Evolutionary conservation across 208 protist genomes (phyloP).

Genomic region (Lotmaria passim): DNA sequence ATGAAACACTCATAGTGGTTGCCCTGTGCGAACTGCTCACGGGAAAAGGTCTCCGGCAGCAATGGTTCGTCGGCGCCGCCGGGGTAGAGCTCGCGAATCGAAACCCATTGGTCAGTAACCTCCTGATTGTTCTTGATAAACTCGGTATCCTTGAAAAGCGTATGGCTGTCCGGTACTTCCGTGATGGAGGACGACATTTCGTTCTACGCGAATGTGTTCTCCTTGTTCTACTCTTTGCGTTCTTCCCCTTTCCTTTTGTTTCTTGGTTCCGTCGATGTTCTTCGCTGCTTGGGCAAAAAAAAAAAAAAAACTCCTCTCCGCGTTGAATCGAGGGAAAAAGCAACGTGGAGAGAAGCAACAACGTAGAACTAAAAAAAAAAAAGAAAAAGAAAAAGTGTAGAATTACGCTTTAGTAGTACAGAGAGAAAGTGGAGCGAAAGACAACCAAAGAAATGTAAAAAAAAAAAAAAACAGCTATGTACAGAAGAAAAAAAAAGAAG

Average conservation of each 20-base stretch:
- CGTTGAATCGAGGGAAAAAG: slow-evolving; percentile 7
- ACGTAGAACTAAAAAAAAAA: slow-evolving; percentile 16
- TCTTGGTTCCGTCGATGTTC: no score
- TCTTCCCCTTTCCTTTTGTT: no score
- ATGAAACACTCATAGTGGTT: slow-evolving; percentile 89
- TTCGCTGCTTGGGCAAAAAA: no score
- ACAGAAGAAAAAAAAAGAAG: neutral
- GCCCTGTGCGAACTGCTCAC: slow-evolving; percentile 79
- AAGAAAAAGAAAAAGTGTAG: slow-evolving; percentile 14
- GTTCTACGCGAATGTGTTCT: neutral
- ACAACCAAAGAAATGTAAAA: neutral
- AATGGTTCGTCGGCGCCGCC: slow-evolving; percentile 51
- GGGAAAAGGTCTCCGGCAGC: slow-evolving; percentile 58
- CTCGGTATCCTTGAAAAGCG: slow-evolving; percentile 70
- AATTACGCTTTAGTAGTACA: slow-evolving; percentile 9
- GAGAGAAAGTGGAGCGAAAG: neutral
- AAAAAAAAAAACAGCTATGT: slow-evolving; percentile 17
- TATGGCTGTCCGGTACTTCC: slow-evolving; percentile 61
- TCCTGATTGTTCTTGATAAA: slow-evolving; percentile 72
- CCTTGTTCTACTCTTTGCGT: neutral
- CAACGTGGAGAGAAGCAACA: slow-evolving; percentile 7
- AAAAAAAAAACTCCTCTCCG: no score
- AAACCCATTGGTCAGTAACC: slow-evolving; percentile 66
- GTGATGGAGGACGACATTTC: slow-evolving; percentile 24
- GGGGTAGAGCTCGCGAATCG: slow-evolving; percentile 76